Evolutionary conservation across 192 early-diverging fungal species (phyloP), one percentile per base, ranked within the genome.

Genomic region (Chytriomyces sp.): DNA sequence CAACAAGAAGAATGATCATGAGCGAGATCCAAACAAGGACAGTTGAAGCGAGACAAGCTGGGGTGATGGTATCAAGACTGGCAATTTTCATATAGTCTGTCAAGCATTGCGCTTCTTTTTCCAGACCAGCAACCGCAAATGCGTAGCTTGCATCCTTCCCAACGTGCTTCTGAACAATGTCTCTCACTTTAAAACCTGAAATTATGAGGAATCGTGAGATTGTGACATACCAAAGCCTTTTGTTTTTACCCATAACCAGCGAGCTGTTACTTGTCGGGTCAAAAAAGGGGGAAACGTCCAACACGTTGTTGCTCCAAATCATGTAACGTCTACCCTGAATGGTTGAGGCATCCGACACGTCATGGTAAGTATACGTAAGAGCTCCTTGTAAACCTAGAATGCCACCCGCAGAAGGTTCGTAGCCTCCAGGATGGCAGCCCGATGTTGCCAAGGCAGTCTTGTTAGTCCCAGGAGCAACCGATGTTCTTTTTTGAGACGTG

Each of bases 31-130:
- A 95, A 19, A 94, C 79, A 5, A 92, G 82, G 44, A 96, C 89
- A 57, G 91, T 87, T 0, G 92, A 89, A 3, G 91, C 82, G 39
- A 94, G 89, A 78, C 95, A 97, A 0, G 94, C 94, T 33, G 91
- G 76, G 3, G 89, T 88, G 40, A 85, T 85, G 25, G 89, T 80
- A 74, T 97, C 94, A 55, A 97, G 77, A 1, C 84, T 85, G 0
- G 93, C 95, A 31, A 94, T 89, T 62, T 89, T 85, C 83, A 93
- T 87, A 53, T 91, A 84, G 26, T 95, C 93, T 12, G 83, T 77
- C 72, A 95, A 78, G 71, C 94, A 96, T 49, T 87, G 81, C 53
- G 85, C 92, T 41, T 75, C 52, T 3, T 37, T 38, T 28, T 64
- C 52, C 14, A 70, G 33, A 31, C 49, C 61, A 6, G 59, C 58